phyloP scores from a whole-genome alignment of 73 alveolate genomes.

The Paramecium tetraurelia region DNA sequence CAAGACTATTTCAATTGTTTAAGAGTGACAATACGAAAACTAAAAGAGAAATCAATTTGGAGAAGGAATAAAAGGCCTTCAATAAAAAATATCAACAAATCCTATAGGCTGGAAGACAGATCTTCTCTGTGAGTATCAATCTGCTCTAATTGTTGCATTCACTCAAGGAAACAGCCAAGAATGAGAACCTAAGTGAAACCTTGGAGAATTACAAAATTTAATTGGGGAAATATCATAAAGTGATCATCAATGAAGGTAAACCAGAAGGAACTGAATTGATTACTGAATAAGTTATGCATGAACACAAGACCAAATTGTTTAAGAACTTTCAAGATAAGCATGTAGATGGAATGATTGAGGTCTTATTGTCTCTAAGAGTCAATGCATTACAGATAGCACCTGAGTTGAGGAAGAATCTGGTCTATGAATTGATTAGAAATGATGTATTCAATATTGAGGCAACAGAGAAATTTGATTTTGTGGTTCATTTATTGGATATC shows the following conservation, averaged over 20 bases:
- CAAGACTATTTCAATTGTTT: slow-evolving; percentile 77
- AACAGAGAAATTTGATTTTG: slow-evolving; percentile 72
- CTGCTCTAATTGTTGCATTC: slow-evolving; percentile 84
- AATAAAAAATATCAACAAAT: slow-evolving; percentile 87
- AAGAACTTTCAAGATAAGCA: slow-evolving; percentile 83
- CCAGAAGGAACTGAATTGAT: slow-evolving; percentile 83
- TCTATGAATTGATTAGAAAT: slow-evolving; percentile 86
- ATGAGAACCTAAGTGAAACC: slow-evolving; percentile 89
- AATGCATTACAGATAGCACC: slow-evolving; percentile 96
- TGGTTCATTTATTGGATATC: slow-evolving; percentile 81
- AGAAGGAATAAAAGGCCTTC: slow-evolving; percentile 79
- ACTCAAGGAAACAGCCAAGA: slow-evolving; percentile 84
- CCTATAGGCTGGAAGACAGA: slow-evolving; percentile 87
- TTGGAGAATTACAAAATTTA: slow-evolving; percentile 89
- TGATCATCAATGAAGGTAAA: slow-evolving; percentile 88
- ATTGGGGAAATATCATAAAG: slow-evolving; percentile 96
- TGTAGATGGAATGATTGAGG: slow-evolving; percentile 90
- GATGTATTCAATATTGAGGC: slow-evolving; percentile 91
- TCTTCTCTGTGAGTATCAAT: slow-evolving; percentile 87
- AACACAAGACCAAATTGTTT: slow-evolving; percentile 92
- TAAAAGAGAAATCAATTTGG: slow-evolving; percentile 85
- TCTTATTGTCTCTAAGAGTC: slow-evolving; percentile 91
- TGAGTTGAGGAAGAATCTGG: slow-evolving; percentile 87
- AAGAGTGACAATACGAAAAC: slow-evolving; percentile 80
- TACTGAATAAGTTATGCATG: slow-evolving; percentile 90